Conservation (phyloP, 1,139 yeast genomes). For the Blastobotrys elegans region DNA sequence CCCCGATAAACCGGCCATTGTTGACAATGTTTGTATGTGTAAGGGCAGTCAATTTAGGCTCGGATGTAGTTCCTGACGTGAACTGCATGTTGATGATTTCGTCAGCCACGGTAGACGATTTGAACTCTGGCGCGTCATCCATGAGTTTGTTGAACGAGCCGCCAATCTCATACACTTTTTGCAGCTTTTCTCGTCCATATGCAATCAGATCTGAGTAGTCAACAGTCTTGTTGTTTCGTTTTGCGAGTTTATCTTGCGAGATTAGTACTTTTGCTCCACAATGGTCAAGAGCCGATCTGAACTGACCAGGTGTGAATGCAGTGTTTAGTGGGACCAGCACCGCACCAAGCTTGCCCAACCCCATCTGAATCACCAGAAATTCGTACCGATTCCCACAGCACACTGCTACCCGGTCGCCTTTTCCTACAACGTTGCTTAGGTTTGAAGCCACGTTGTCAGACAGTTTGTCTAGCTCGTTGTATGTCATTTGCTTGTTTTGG, state of each 20-base stretch:
- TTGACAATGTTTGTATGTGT: slow-evolving; percentile 31
- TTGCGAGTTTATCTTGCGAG: slow-evolving; percentile 21
- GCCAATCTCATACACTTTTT: slow-evolving; percentile 11
- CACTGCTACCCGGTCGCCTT: slow-evolving; percentile 32
- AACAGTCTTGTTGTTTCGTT: slow-evolving; percentile 8
- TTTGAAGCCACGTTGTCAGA: slow-evolving; percentile 25
- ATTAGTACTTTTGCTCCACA: slow-evolving; percentile 28
- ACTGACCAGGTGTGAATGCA: slow-evolving; percentile 32
- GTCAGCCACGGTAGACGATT: slow-evolving; percentile 11
- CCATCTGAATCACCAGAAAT: slow-evolving; percentile 31
- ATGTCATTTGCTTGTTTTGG: slow-evolving; percentile 23
- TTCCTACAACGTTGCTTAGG: slow-evolving; percentile 21
- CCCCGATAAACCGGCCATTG: slow-evolving; percentile 31
- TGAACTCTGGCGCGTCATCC: slow-evolving; percentile 5
- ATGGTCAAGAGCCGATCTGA: slow-evolving; percentile 26
- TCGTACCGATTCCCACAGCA: slow-evolving; percentile 34
- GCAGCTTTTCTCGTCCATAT: slow-evolving; percentile 4
- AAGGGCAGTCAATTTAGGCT: slow-evolving; percentile 31
- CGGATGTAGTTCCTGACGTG: slow-evolving; percentile 34
- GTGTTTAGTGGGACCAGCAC: slow-evolving; percentile 34
- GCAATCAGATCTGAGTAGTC: slow-evolving; percentile 7
- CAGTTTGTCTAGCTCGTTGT: slow-evolving; percentile 24
- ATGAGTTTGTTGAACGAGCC: slow-evolving; percentile 8
- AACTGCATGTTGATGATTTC: slow-evolving; percentile 33
- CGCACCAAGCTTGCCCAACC: slow-evolving; percentile 32